Base-by-base conservation (phyloP, 306 rosid species). In the Sicyos baderoa region DNA sequence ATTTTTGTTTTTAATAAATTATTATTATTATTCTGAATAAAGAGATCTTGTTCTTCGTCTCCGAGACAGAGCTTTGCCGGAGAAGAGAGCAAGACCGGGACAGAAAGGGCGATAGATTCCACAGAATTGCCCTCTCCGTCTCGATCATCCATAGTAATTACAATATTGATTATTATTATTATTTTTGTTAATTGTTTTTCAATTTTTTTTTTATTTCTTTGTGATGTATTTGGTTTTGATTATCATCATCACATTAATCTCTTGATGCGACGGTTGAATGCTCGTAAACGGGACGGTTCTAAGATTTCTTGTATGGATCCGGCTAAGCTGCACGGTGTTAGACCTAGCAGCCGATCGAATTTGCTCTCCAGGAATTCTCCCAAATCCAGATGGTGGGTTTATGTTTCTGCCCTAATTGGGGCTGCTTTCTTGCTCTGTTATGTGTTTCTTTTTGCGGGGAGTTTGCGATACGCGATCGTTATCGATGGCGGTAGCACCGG, bases 401-500 rank as follows among this genome's bases (percentile, higher is more conserved):
- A 76, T 73, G 59, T 50, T 5, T 35, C 81, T 12, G 13, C 84
- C 54, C 12, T 82, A 13, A 3, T 87, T 62, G 73, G 84, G 4
- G 45, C 80, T 22, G 75, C 79, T 17, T 11, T 86, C 17, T 18
- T 84, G 9, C 19, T 86, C 19, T 86, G 76, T 45, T 84, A 67
- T 42, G 52, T 75, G 0, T 71, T 84, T 22, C 45, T 80, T 50
- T 63, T 65, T 12, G 42, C 66, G 14, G 29, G 12, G 47, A 37
- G 13, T 16, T 74, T 72, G 25, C 72, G 66, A 56, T 89, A 84
- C 69, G 83, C 85, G 56, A 88, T 90, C 21, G 79, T 90, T 32
- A 68, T 93, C 44, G 99, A 93, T 62, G 97, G 98, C 0, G 98
- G 98, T 23, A 93, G 98, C 63, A 93, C 97, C 0, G 98, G 98